These are phyloP conservation scores for Jackrogersella multiformis DNA, from an alignment of 495 filamentous ascomycete species.

Conservation along the genomic window DNA sequence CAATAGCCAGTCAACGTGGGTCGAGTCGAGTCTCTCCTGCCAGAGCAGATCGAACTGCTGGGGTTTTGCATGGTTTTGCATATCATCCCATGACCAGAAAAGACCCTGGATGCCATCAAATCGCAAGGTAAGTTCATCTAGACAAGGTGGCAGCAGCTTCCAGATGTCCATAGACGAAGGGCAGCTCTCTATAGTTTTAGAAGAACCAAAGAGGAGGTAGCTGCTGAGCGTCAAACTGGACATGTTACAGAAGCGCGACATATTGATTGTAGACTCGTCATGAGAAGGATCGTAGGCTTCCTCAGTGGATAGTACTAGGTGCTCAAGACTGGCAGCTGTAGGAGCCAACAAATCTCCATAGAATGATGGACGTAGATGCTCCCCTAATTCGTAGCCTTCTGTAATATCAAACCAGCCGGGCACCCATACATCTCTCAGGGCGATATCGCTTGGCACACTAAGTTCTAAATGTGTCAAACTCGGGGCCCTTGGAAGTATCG, in stretches of 20 bases:
- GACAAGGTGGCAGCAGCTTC: conserved; percentile 10
- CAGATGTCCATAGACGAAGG: background rate
- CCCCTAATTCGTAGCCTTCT: conserved; percentile 1
- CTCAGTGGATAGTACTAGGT: background rate
- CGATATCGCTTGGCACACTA: background rate
- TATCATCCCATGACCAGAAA: conserved; percentile 14
- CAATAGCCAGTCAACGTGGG: conserved; percentile 11
- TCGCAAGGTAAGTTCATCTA: background rate
- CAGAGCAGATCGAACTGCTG: conserved; percentile 8
- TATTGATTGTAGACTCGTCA: conserved; percentile 15
- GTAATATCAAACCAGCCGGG: background rate
- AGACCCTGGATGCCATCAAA: conserved; percentile 9
- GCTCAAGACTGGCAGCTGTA: background rate
- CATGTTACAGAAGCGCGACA: conserved; percentile 13
- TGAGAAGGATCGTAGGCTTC: background rate
- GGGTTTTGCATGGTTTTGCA: background rate
- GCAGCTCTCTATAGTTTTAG: background rate
- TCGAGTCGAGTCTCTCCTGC: background rate
- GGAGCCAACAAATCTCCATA: conserved; percentile 10
- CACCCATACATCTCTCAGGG: background rate
- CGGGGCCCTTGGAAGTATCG: conserved; percentile 6
- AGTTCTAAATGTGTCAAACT: conserved; percentile 3
- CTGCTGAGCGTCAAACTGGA: background rate
- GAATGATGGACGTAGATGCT: background rate
- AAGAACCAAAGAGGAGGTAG: conserved; percentile 5